Evolutionary conservation across 169 alveolate species (phyloP).

Genomic region (Cryptosporidium tyzzeri): DNA sequence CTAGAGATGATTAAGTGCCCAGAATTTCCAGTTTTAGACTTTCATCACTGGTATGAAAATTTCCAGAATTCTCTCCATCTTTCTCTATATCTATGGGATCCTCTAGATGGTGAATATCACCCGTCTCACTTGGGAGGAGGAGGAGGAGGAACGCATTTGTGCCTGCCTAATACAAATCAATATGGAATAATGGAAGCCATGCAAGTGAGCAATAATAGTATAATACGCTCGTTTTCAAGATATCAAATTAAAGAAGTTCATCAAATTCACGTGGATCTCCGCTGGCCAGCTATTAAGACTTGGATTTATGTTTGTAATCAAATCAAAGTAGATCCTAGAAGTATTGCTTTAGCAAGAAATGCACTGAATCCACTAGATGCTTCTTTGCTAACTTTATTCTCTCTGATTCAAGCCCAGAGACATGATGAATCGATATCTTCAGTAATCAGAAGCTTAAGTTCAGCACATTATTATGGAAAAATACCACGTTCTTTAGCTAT

Average conservation of each 20-base stretch:
- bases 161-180: neutral
- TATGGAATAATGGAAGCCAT: neutral
- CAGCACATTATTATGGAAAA: conserved; percentile 16
- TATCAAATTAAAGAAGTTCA: conserved; percentile 16
- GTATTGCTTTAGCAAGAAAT: conserved; percentile 46
- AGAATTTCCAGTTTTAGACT: conserved; percentile 60
- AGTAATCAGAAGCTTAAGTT: neutral
- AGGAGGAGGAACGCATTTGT: neutral
- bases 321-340: conserved; percentile 54
- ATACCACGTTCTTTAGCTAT: neutral
- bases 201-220: neutral
- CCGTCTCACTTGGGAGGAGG: neutral
- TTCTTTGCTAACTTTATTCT: conserved; percentile 19
- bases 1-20: conserved; percentile 24
- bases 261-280: conserved; percentile 46
- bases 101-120: conserved; percentile 29
- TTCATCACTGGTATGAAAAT: conserved; percentile 70
- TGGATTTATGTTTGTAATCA: conserved; percentile 42
- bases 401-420: conserved; percentile 20
- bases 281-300: conserved; percentile 65
- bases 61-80: conserved; percentile 10
- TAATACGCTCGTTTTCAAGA: conserved; percentile 32
- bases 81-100: conserved; percentile 53
- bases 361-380: conserved; percentile 18
- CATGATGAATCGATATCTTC: neutral